phyloP scores from a whole-genome alignment of 345 rosid genomes.

The Pugionium dolabratum region DNA sequence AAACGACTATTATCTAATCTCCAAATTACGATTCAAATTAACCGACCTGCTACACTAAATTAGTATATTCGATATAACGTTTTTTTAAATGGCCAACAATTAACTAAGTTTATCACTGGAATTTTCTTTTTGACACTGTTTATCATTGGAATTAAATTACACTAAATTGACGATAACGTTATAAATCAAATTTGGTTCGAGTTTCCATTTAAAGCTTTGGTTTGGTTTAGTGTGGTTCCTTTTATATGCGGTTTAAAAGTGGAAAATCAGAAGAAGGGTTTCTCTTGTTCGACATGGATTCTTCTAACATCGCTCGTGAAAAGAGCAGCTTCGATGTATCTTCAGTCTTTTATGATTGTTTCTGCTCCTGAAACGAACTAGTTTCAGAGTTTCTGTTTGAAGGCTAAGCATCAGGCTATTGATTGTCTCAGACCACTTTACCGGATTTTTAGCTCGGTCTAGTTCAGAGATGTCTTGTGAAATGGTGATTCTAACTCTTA shows the following conservation, averaged over 20 bases:
- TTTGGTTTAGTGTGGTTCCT: slow-evolving; percentile 5
- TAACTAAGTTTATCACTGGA: too few species aligned
- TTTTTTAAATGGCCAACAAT: too few species aligned
- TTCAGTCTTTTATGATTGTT: slow-evolving; percentile 50
- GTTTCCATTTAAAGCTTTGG: too few species aligned
- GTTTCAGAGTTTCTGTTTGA: slow-evolving; percentile 43
- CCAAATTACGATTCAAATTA: not conserved
- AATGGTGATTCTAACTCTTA: too few species aligned
- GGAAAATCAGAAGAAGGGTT: slow-evolving; percentile 32
- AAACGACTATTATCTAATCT: too few species aligned
- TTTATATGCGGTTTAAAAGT: not conserved
- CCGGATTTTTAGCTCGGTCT: slow-evolving; percentile 34
- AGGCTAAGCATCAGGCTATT: slow-evolving; percentile 27
- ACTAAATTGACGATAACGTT: not conserved
- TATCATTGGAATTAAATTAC: too few species aligned
- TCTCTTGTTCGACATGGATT: slow-evolving; percentile 44
- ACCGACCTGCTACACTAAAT: too few species aligned
- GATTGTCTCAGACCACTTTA: slow-evolving; percentile 44
- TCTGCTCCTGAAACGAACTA: slow-evolving; percentile 44
- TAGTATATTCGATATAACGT: too few species aligned
- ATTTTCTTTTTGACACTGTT: too few species aligned
- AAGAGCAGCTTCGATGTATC: slow-evolving; percentile 59
- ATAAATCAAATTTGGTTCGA: not conserved
- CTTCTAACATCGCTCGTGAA: slow-evolving; percentile 55
- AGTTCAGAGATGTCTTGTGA: not conserved